Evolutionary conservation across 108 stramenopile species (phyloP).

Genomic region (Epithemia pelagica): DNA sequence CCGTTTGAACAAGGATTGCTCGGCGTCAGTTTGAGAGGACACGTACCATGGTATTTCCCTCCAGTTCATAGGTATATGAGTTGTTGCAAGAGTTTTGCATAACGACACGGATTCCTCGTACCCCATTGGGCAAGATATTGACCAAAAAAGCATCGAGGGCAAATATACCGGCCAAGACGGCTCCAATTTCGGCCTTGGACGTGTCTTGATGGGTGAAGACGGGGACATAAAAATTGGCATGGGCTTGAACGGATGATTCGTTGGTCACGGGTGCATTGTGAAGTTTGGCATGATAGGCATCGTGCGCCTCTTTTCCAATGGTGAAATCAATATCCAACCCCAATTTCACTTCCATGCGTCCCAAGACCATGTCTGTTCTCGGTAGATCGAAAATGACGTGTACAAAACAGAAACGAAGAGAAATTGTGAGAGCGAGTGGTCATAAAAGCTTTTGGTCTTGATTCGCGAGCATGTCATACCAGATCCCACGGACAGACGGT

Average conservation of each 20-base stretch:
- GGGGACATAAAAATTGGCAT: not conserved
- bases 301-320: not conserved
- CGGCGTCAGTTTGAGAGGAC: no score
- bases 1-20: not conserved
- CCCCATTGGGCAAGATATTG: conserved; percentile 5
- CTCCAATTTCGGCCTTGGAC: not conserved
- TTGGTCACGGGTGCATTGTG: not conserved
- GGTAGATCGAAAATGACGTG: not conserved
- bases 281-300: not conserved
- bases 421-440: no score
- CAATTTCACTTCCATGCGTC: not conserved
- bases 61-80: conserved; percentile 33
- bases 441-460: no score
- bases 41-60: conserved; percentile 14
- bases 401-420: not conserved
- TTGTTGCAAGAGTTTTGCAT: conserved; percentile 20
- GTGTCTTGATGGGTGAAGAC: not conserved
- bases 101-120: conserved; percentile 11
- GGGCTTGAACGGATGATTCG: not conserved
- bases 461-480: not conserved
- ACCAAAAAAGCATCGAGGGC: conserved; percentile 1
- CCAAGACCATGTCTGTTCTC: not conserved
- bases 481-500: not conserved
- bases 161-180: not conserved
- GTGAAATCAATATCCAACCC: not conserved